Percentiles rank a stretch among this genome's conserved stretches.
Conservation (phyloP, 1,284 basidiomycete genomes). For the Ustilago nuda region DNA sequence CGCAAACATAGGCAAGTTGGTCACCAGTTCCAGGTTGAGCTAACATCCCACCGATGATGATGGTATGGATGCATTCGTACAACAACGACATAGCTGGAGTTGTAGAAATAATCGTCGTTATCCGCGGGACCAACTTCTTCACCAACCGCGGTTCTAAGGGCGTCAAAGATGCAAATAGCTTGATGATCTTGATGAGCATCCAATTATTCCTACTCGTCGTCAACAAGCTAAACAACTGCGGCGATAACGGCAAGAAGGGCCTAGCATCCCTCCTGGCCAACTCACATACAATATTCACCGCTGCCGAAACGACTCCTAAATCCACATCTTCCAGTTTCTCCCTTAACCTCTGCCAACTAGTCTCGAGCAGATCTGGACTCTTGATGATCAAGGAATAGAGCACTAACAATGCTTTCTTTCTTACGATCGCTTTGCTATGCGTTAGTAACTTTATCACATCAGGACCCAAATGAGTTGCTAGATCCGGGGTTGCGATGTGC, state of each 20-base stretch:
- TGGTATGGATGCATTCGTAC: slow-evolving; percentile 98
- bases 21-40: slow-evolving; percentile 69
- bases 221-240: slow-evolving; percentile 92
- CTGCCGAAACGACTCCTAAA: slow-evolving; percentile 85
- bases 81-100: slow-evolving; percentile 94
- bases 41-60: slow-evolving; percentile 96
- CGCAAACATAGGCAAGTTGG: slow-evolving; percentile 85
- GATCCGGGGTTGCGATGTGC: slow-evolving; percentile 86
- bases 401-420: slow-evolving; percentile 87
- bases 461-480: slow-evolving; percentile 86
- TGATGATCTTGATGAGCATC: slow-evolving; percentile 99
- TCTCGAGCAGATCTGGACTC: slow-evolving; percentile 58
- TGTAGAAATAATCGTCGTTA: slow-evolving; percentile 93
- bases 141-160: slow-evolving; percentile 93
- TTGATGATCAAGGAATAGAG: slow-evolving; percentile 73
- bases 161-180: slow-evolving; percentile 74
- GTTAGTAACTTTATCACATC: slow-evolving; percentile 90
- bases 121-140: slow-evolving; percentile 90
- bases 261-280: slow-evolving; percentile 73
- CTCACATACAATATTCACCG: slow-evolving; percentile 94
- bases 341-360: slow-evolving; percentile 73
- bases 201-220: slow-evolving; percentile 97
- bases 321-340: slow-evolving; percentile 74
- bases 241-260: slow-evolving; percentile 73
- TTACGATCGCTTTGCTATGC: slow-evolving; percentile 84